phyloP scores from a whole-genome alignment of 2,329 filamentous ascomycete genomes.

The Trichoderma semiorbis region DNA sequence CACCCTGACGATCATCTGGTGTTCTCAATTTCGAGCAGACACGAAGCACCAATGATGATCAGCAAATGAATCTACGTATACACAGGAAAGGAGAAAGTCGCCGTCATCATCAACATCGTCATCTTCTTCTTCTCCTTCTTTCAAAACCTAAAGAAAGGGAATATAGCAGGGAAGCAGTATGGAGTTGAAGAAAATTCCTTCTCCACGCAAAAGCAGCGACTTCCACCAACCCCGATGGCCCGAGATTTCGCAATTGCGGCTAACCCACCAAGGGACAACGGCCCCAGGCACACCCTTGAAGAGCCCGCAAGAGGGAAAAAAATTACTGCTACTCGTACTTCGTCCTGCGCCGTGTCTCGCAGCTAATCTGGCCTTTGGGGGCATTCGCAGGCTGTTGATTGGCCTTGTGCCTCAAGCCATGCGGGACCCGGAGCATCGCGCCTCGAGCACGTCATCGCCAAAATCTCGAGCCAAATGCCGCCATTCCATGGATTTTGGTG shows the following conservation, averaged over 20 bases:
- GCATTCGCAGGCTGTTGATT: conserved; percentile 23
- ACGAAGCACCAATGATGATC: background rate
- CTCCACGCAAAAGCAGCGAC: conserved; percentile 6
- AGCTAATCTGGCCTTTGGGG: background rate
- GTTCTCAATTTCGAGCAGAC: background rate
- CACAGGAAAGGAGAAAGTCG: background rate
- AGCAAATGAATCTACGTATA: background rate
- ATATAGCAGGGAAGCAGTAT: background rate
- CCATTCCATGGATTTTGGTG: conserved; percentile 2
- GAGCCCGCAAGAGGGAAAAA: background rate
- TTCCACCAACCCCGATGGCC: conserved; percentile 19
- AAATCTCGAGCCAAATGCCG: conserved; percentile 15
- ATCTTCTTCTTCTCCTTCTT: background rate
- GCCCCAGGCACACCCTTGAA: background rate
- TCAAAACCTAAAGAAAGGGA: background rate
- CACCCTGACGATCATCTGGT: background rate
- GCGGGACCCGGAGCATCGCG: conserved; percentile 25
- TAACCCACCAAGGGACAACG: background rate
- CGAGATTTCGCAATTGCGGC: conserved; percentile 21
- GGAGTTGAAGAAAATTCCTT: background rate
- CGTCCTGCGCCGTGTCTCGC: background rate
- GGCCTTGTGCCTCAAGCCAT: conserved; percentile 24
- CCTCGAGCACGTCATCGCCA: conserved; percentile 34
- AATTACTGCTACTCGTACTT: background rate
- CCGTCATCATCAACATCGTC: background rate